Percentiles rank a stretch among this genome's conserved stretches.
Evolutionary conservation across 352 stramenopile genomes (phyloP).

Genomic region (Phytophthora pinifolia): DNA sequence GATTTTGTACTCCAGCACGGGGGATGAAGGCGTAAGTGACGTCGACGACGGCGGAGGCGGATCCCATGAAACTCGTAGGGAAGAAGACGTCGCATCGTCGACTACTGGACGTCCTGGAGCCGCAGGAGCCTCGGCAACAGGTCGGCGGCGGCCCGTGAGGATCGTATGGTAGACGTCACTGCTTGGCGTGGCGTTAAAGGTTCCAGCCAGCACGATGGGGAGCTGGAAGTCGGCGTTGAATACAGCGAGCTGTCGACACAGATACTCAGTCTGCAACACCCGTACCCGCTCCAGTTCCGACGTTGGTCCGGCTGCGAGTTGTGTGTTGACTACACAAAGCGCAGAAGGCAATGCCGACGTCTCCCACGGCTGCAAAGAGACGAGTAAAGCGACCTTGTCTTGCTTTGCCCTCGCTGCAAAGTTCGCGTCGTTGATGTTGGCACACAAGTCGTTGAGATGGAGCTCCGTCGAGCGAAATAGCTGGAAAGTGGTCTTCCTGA

Average conservation of each 20-base stretch:
- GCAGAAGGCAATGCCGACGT: slow-evolving; percentile 60
- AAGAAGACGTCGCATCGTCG: slow-evolving; percentile 42
- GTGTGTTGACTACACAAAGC: slow-evolving; percentile 62
- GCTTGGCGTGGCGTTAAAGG: slow-evolving; percentile 79
- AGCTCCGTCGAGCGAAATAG: slow-evolving; percentile 65
- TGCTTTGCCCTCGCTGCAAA: slow-evolving; percentile 48
- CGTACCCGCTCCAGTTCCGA: slow-evolving; percentile 55
- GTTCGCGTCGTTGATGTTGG: slow-evolving; percentile 44
- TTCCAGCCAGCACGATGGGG: slow-evolving; percentile 77
- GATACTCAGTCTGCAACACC: slow-evolving; percentile 65
- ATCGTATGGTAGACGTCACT: slow-evolving; percentile 85
- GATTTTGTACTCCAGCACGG: slow-evolving; percentile 57
- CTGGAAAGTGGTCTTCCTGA: slow-evolving; percentile 74
- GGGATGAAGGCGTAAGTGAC: slow-evolving; percentile 12
- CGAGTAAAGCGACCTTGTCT: slow-evolving; percentile 73
- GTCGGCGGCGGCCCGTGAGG: slow-evolving; percentile 53
- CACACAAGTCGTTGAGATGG: slow-evolving; percentile 57
- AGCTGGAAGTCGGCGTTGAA: slow-evolving; percentile 88
- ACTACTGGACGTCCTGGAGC: slow-evolving; percentile 39
- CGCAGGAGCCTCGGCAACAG: slow-evolving; percentile 41
- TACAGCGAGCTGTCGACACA: slow-evolving; percentile 59
- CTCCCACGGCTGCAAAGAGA: slow-evolving; percentile 86
- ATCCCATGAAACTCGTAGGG: slow-evolving; percentile 53
- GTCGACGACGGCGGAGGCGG: slow-evolving; percentile 13
- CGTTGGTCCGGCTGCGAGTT: slow-evolving; percentile 33